A percentile compares a stretch with the other conserved stretches of the same genome.
These are phyloP conservation scores for Nannochloropsis gaditana DNA, from an alignment of 108 stramenopile genomes.

Conservation along the genomic window DNA sequence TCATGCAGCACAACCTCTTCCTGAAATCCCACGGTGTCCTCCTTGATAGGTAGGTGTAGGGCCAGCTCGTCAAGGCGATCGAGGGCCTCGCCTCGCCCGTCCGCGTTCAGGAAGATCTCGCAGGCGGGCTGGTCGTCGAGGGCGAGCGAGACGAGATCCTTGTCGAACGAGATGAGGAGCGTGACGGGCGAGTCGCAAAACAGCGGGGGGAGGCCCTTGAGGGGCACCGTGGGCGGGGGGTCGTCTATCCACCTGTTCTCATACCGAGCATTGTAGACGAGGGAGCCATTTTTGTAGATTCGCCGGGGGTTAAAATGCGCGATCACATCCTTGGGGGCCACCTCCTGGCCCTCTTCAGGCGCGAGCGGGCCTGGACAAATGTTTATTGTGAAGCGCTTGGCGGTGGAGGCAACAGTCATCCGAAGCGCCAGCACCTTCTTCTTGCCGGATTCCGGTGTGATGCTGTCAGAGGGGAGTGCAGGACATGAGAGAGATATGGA, in stretches of 20 bases:
- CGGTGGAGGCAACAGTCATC: not conserved
- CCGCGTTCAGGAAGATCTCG: slow-evolving; percentile 1
- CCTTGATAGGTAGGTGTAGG: not conserved
- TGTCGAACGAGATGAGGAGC: not conserved
- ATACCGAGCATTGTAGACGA: not conserved
- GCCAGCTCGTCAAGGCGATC: not conserved
- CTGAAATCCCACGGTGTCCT: not conserved
- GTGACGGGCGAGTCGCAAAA: not conserved
- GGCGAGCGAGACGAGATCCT: not conserved
- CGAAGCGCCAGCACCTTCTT: not conserved
- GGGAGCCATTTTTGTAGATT: slow-evolving; percentile 1
- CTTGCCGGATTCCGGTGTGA: too few species aligned
- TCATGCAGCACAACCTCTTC: not conserved
- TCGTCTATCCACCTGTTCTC: not conserved
- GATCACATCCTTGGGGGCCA: not conserved
- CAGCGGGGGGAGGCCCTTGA: not conserved
- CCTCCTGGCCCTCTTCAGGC: not conserved
- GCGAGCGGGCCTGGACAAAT: not conserved
- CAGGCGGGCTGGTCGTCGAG: slow-evolving; percentile 5
- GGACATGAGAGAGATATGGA: too few species aligned
- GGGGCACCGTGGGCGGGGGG: not conserved
- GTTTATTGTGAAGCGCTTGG: slow-evolving; percentile 17
- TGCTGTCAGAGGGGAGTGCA: too few species aligned
- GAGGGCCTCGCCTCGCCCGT: not conserved
- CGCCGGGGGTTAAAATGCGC: not conserved